Base-by-base conservation (phyloP, 306 rosid species). In the Malus orientalis region DNA sequence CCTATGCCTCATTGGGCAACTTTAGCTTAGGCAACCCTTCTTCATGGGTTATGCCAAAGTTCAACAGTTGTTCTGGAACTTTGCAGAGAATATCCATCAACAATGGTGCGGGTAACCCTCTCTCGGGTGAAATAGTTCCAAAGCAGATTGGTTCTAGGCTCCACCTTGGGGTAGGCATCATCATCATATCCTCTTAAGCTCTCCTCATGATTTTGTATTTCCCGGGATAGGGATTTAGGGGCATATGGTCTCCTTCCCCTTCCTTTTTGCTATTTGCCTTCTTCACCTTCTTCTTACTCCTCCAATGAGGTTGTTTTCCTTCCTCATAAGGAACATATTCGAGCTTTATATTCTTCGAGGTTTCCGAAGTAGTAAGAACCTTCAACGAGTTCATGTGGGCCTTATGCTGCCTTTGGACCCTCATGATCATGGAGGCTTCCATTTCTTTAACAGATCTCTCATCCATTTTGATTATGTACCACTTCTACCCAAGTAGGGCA, bases 391-490 rank as follows among this genome's bases (percentile, higher is more conserved):
- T 42, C 14, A 42, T 42, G 3, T 42, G 4, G 13, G 47, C 4
- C 1, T 11, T 3, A 1, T 11, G 47, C 0, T 42, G 47, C 47
- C 47, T 42, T 11, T 42, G 0, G 1, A 42, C 47, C 4, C 4
- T 42, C 0, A 1, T 42, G 0, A 42, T 11, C 45, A 42, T 42
- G 2, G 4, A 42, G 4, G 0, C 0, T 3, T 1, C 0, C 0
- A 42, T 42, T 0, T 42, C 47, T 11, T 42, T 42, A 0, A 0
- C 14, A 0, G 13, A 14, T 0, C 1, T 42, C 1, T 11, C 47
- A 11, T 42, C 4, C 0, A 0, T 42, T 3, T 4, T 0, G 0
- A 42, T 1, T 3, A 42, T 1, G 0, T 10, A 42, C 47, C 47
- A 42, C 1, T 11, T 42, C 0, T 0, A 1, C 47, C 13, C 4